A percentile compares a stretch with the other conserved stretches of the same genome.
Evolutionary conservation across 805 yeast genomes (phyloP).

Genomic region (Yarrowia divulgata): DNA sequence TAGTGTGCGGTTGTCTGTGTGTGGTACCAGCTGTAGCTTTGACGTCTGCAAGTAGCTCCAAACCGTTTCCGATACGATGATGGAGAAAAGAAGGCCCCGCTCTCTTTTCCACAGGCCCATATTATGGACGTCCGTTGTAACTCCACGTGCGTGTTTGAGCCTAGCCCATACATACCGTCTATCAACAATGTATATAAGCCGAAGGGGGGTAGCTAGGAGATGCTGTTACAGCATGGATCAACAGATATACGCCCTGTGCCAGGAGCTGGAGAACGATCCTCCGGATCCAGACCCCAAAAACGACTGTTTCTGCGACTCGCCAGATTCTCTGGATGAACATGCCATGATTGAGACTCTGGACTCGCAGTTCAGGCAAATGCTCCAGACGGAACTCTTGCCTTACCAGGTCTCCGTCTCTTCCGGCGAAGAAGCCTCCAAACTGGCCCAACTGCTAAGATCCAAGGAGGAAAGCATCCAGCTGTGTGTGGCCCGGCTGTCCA

Average conservation of each 20-base stretch:
- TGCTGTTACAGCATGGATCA: not conserved
- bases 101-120: no score
- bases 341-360: conserved; percentile 4
- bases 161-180: no score
- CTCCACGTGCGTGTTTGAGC: no score
- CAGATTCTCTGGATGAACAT: not conserved
- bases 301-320: conserved; percentile 1
- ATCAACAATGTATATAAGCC: not conserved
- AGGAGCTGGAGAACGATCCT: conserved; percentile 10
- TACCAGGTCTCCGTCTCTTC: not conserved
- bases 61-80: no score
- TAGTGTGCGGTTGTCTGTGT: not conserved
- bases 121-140: no score
- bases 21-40: no score
- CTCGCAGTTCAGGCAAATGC: not conserved
- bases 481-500: conserved; percentile 11
- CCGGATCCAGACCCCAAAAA: not conserved
- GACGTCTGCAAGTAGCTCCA: no score
- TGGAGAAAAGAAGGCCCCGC: no score
- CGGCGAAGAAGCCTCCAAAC: not conserved
- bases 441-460: not conserved
- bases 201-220: no score
- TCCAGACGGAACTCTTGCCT: not conserved
- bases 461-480: conserved; percentile 11
- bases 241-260: conserved; percentile 11